A percentile compares a stretch with the other conserved stretches of the same genome.
Conservation (phyloP, 2,329 filamentous ascomycete genomes). For the Scorias spongiosa region DNA sequence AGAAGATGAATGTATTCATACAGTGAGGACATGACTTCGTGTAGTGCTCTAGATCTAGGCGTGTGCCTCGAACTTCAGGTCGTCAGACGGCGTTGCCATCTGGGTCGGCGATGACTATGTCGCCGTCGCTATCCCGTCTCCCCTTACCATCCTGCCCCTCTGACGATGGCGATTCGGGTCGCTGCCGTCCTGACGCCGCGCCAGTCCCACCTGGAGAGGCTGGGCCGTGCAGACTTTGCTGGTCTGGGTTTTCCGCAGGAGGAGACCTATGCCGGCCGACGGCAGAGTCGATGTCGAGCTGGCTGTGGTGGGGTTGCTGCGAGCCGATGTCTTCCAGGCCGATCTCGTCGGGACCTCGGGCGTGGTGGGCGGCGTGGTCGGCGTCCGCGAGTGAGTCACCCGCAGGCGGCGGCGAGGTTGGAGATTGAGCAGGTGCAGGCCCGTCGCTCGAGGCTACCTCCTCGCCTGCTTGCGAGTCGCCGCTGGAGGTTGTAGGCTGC, state of each 20-base stretch:
- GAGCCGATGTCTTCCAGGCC: conserved; percentile 77
- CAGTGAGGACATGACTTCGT: too few species aligned
- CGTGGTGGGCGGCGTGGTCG: conserved; percentile 43
- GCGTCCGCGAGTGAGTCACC: conserved; percentile 10
- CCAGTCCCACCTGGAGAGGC: too few species aligned
- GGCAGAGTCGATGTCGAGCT: conserved; percentile 26
- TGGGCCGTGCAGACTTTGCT: too few species aligned
- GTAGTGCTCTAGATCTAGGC: too few species aligned
- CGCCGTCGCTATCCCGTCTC: not conserved
- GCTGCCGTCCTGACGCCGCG: too few species aligned
- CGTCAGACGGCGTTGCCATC: not conserved
- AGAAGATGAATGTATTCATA: too few species aligned
- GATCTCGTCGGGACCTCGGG: conserved; percentile 68
- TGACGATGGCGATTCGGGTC: too few species aligned
- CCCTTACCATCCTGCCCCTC: not conserved
- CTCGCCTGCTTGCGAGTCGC: conserved; percentile 12
- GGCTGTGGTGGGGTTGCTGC: conserved; percentile 33
- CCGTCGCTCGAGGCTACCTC: conserved; percentile 7
- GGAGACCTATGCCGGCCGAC: conserved; percentile 14
- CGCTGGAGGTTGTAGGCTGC: conserved; percentile 10
- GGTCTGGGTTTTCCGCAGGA: not conserved
- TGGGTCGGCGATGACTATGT: not conserved
- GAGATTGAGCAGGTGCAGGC: not conserved
- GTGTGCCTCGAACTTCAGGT: too few species aligned
- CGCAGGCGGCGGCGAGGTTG: not conserved